These are phyloP conservation scores for Pythium grandisporangium DNA, from an alignment of 352 stramenopile species.

Conservation along the genomic window DNA sequence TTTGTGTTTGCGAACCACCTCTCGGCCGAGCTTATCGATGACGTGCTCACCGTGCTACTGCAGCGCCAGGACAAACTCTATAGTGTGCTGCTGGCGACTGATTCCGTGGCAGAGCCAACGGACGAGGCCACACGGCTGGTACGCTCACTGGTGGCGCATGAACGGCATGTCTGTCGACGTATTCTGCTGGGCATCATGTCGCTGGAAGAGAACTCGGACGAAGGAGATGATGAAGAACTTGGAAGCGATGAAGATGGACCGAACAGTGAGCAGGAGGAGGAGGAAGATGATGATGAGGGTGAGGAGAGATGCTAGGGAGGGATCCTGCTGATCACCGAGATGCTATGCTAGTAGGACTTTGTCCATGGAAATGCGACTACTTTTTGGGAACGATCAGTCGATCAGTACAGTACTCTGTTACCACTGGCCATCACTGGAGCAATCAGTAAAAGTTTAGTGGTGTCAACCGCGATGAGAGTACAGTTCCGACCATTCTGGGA, in stretches of 20 bases:
- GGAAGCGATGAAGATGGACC: constrained; percentile 3
- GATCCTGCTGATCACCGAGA: no score
- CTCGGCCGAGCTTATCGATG: constrained; percentile 50
- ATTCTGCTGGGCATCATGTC: constrained; percentile 53
- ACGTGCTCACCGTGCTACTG: constrained; percentile 47
- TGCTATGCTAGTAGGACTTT: no score
- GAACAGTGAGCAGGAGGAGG: constrained; percentile 4
- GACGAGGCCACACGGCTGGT: constrained; percentile 5
- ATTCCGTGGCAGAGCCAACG: neutral
- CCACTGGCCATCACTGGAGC: no score
- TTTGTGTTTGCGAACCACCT: constrained; percentile 49
- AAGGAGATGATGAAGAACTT: constrained; percentile 24
- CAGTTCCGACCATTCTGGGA: no score
- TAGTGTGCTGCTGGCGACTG: constrained; percentile 23
- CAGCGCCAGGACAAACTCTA: constrained; percentile 60
- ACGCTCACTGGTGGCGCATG: constrained; percentile 24
- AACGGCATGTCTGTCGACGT: constrained; percentile 47
- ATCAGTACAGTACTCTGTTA: no score
- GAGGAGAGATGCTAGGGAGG: no score
- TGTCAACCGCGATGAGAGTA: no score
- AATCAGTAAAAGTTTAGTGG: no score
- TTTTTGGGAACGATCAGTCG: no score
- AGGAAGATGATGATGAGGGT: constrained; percentile 5
- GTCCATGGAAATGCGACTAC: no score
- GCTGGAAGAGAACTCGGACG: constrained; percentile 43